Percentiles rank a stretch among this genome's conserved stretches.
These are phyloP conservation scores for Zhuliangozyma parablackwelliae DNA, from an alignment of 1,139 yeast genomes.

Conservation along the genomic window DNA sequence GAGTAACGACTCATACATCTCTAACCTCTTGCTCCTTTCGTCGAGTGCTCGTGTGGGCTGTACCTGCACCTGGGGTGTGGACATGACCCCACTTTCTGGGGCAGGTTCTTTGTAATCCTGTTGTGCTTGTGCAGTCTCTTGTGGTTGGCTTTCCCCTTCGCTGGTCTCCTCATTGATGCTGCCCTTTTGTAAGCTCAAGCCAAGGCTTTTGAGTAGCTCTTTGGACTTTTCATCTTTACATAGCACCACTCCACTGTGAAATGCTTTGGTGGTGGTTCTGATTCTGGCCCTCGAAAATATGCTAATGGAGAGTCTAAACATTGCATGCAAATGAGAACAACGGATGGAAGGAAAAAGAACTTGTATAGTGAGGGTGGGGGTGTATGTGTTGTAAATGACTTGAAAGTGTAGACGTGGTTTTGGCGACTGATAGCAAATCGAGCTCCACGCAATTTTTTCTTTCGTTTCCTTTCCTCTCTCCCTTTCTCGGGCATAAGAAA, in stretches of 20 bases:
- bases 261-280: neutral
- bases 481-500: no score
- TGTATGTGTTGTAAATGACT: no score
- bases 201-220: slow-evolving; percentile 24
- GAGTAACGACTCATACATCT: slow-evolving; percentile 16
- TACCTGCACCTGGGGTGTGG: neutral
- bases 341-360: no score
- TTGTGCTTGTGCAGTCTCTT: neutral
- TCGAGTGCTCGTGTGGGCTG: neutral
- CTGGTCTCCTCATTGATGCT: slow-evolving; percentile 13
- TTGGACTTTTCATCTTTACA: slow-evolving; percentile 24
- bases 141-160: no score
- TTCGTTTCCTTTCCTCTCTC: no score
- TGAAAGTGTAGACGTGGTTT: no score
- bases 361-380: no score
- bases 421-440: no score
- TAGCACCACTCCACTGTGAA: slow-evolving; percentile 3
- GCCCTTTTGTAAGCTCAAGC: slow-evolving; percentile 27
- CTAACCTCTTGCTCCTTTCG: neutral
- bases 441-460: no score
- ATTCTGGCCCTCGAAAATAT: no score
- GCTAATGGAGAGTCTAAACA: no score
- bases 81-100: neutral
- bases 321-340: no score
- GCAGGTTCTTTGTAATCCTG: neutral